A percentile compares a stretch with the other conserved stretches of the same genome.
Conservation (phyloP, 1,284 basidiomycete genomes). For the Trichosporon asahii region DNA sequence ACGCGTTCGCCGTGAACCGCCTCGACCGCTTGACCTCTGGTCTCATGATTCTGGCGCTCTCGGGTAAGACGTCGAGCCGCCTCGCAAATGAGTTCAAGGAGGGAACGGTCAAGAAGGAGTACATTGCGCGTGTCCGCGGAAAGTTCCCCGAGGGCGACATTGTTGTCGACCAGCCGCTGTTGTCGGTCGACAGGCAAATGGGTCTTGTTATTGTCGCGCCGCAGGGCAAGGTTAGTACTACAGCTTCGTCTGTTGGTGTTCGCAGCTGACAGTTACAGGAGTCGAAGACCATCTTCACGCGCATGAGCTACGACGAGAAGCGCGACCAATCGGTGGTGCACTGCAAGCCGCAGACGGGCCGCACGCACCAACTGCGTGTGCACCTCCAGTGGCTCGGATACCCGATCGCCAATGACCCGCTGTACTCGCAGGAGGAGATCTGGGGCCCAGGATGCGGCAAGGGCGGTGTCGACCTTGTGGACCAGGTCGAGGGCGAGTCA, state of each 20-base stretch:
- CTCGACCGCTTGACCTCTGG: slow-evolving; percentile 93
- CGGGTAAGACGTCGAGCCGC: slow-evolving; percentile 64
- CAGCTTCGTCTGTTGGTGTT: background rate
- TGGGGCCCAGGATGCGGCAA: slow-evolving; percentile 77
- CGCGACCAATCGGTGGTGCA: slow-evolving; percentile 84
- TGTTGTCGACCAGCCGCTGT: slow-evolving; percentile 76
- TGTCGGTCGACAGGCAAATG: slow-evolving; percentile 93
- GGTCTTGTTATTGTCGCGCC: slow-evolving; percentile 92
- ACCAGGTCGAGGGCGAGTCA: slow-evolving; percentile 49
- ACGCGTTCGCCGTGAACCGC: slow-evolving; percentile 87
- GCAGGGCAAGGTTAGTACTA: slow-evolving; percentile 70
- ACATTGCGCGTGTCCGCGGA: slow-evolving; percentile 79
- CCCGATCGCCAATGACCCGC: slow-evolving; percentile 88
- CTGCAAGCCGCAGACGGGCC: slow-evolving; percentile 80
- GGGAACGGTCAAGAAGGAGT: slow-evolving; percentile 81
- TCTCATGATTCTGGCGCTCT: slow-evolving; percentile 88
- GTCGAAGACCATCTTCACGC: slow-evolving; percentile 84
- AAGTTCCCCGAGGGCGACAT: slow-evolving; percentile 79
- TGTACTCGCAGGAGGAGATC: slow-evolving; percentile 73
- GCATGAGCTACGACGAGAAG: slow-evolving; percentile 75
- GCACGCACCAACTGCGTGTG: slow-evolving; percentile 92
- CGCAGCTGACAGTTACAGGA: slow-evolving; percentile 56
- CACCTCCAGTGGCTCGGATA: slow-evolving; percentile 93
- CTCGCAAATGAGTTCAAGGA: slow-evolving; percentile 78
- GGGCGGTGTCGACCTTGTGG: slow-evolving; percentile 71